Evolutionary conservation across 2,329 filamentous ascomycete species (phyloP), one percentile per base, ranked within the genome.

Genomic region (Curvularia spicifera): DNA sequence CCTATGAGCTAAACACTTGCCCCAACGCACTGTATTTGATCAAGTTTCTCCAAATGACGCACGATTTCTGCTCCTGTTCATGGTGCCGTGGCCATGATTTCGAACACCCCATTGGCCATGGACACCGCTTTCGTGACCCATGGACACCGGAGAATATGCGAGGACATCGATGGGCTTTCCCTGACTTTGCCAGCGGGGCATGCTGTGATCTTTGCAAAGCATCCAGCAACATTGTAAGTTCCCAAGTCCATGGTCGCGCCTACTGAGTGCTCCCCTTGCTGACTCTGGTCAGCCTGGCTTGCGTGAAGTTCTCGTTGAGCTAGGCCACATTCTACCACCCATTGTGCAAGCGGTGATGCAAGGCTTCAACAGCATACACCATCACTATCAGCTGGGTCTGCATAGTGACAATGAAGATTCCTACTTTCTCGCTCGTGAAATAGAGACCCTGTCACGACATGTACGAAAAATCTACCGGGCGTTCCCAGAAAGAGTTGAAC

Each of bases 121-220:
- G 13, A 13, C 50, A 53, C 33, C 26, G 28, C 49, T 53, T 50
- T 50, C 29, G 40, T 35, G 33, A 54, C 26, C 46, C 51, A 37
- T 42, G 29, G 24, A 45, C 59, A 24, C 46, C 31, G 3, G 22
- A 15, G 6, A 47, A 29, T 35, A 37, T 51, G 37, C 53, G 44
- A 31, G 43, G 46, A 26, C 53, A 59, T 37, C 29, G 33, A 31
- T 64, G 59, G 61, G 33, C 56, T 6, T 58, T 51, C 20, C 24
- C 48, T 13, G 37, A 54, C 20, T 20, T 43, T 26, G 22, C 50
- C 18, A 26, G 39, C 29, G 28, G 44, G n/a, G 49, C 45, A 43
- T 64, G 57, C 39, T 64, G 62, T 44, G 57, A 63, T 4, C 56
- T 60, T 18, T 64, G 62, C 44, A 48, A 42, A 28, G 33, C 47